Evolutionary conservation across 1,139 yeast genomes (phyloP).

Genomic region (Lodderomyces margitis): DNA sequence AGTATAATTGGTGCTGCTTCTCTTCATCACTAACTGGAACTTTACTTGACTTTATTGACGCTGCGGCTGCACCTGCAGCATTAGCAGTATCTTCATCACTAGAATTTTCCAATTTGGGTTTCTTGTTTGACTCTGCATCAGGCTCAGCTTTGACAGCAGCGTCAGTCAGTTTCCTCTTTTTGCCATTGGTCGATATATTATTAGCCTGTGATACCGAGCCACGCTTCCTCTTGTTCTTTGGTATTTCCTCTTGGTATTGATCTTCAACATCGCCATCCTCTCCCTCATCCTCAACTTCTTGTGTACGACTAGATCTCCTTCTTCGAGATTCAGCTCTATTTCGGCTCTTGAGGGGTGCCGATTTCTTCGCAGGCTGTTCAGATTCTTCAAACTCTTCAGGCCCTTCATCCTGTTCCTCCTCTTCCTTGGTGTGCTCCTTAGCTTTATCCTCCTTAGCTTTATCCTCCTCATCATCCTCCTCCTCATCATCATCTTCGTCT

Average conservation of each 20-base stretch:
- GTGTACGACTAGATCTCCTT: background rate
- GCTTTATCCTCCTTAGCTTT: conserved; percentile 29
- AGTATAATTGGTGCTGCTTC: conserved; percentile 47
- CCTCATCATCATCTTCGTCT: conserved; percentile 29
- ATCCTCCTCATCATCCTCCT: conserved; percentile 29
- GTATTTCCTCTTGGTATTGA: conserved; percentile 4
- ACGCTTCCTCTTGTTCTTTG: background rate
- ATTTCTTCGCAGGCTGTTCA: background rate
- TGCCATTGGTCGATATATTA: conserved; percentile 5
- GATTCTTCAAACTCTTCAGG: conserved; percentile 5
- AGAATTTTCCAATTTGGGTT: conserved; percentile 10
- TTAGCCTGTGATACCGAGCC: background rate
- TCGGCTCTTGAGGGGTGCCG: background rate
- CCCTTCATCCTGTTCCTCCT: conserved; percentile 13
- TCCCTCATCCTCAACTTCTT: conserved; percentile 9
- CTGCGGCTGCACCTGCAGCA: conserved; percentile 7
- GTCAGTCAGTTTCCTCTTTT: conserved; percentile 8
- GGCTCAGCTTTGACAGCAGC: conserved; percentile 5
- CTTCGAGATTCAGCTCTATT: background rate
- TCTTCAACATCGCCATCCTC: conserved; percentile 6
- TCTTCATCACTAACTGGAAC: conserved; percentile 31
- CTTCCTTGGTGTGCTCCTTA: conserved; percentile 27
- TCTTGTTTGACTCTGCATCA: background rate
- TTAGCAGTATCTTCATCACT: conserved; percentile 13
- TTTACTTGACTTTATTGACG: conserved; percentile 5